Conservation (phyloP, 768 basidiomycete genomes). For the Mrakia hoshinonis region DNA sequence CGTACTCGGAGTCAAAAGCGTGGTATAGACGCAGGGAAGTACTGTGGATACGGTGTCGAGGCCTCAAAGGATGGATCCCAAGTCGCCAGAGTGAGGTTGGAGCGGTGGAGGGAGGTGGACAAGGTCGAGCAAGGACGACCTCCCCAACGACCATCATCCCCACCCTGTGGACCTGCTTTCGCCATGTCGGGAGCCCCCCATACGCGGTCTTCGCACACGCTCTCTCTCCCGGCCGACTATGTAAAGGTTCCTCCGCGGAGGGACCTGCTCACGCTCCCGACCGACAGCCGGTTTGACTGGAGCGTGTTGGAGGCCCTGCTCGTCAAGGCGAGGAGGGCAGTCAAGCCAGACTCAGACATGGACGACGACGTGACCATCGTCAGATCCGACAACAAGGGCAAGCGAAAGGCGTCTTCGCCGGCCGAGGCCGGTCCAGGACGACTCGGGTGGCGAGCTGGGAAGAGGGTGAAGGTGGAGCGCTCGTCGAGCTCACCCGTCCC, state of each 20-base stretch:
- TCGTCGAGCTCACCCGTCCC: not conserved
- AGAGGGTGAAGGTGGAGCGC: not conserved
- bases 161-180: not conserved
- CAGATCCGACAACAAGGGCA: not conserved
- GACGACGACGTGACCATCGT: not conserved
- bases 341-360: not conserved
- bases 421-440: not conserved
- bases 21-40: too few species aligned
- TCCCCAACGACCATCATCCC: not conserved
- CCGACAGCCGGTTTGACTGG: not conserved
- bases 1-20: too few species aligned
- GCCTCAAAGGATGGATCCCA: too few species aligned
- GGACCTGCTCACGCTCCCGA: not conserved
- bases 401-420: not conserved
- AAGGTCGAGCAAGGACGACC: too few species aligned
- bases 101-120: too few species aligned
- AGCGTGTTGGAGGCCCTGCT: not conserved
- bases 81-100: too few species aligned
- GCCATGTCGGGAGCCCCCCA: not conserved
- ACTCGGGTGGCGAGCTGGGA: not conserved
- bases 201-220: not conserved
- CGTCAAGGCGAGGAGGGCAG: not conserved
- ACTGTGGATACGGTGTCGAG: too few species aligned
- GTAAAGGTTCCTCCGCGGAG: not conserved
- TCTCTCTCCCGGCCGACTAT: not conserved